These are phyloP conservation scores for Clavariopsis aquatica DNA, from an alignment of 495 filamentous ascomycete genomes.

Conservation along the genomic window DNA sequence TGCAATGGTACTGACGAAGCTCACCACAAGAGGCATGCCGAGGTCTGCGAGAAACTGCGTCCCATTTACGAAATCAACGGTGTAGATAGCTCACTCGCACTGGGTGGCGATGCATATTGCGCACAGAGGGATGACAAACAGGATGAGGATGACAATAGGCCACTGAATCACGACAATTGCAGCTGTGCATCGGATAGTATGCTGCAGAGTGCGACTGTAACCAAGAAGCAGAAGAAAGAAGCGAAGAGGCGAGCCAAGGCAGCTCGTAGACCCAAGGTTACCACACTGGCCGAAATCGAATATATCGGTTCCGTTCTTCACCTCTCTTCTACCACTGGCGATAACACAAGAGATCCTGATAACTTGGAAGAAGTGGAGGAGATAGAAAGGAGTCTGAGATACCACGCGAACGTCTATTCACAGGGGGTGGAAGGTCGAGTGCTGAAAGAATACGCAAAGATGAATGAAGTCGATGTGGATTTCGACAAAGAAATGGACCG, in stretches of 20 bases:
- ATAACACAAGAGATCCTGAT: not conserved
- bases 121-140: not conserved
- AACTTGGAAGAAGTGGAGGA: constrained; percentile 29
- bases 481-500: constrained; percentile 24
- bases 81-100: not conserved
- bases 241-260: constrained; percentile 12
- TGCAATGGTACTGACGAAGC: constrained; percentile 30
- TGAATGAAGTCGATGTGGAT: constrained; percentile 13
- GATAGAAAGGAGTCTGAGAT: constrained; percentile 25
- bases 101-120: not conserved
- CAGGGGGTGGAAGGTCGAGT: constrained; percentile 1
- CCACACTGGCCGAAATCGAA: constrained; percentile 13
- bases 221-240: constrained; percentile 20
- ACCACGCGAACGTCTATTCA: constrained; percentile 24
- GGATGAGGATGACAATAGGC: not conserved
- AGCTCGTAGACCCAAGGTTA: constrained; percentile 5
- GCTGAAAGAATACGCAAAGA: not conserved
- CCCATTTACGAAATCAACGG: constrained; percentile 15
- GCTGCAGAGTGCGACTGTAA: no score
- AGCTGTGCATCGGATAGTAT: not conserved
- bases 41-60: constrained; percentile 31
- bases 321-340: not conserved
- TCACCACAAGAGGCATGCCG: constrained; percentile 35
- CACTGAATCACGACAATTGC: not conserved
- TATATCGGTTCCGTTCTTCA: constrained; percentile 25